Base-by-base conservation (phyloP, 352 stramenopile genomes). In the Blastocystis sp. region DNA sequence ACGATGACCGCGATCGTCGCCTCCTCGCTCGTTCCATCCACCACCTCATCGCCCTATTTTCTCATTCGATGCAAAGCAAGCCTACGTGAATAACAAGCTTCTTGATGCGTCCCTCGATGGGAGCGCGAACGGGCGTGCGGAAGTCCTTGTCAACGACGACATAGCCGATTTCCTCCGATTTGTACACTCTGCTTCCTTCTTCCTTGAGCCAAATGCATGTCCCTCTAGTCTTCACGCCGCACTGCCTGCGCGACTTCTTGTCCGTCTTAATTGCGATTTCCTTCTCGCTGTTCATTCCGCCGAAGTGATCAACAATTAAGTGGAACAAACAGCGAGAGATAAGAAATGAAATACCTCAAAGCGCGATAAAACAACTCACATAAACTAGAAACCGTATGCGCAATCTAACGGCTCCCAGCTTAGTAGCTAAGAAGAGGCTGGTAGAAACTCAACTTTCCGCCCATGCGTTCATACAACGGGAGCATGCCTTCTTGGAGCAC, bases 201-300 rank as follows among this genome's bases (percentile, higher is more conserved):
- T 84, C 53, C 61, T 84, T 84, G 21, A 69, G 23, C 74, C 74
- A 84, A 38, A 84, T 67, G 34, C 74, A 84, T 64, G 19, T 84
- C 66, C 74, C 74, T 84, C 74, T 84, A 69, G 17, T 53, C 21
- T 67, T 38, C 38, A 60, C 34, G 0, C 48, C 1, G 10, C 10
- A 14, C 53, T 0, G 5, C 41, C 23, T 23, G 11, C 21, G 19
- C 10, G 65, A 84, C 74, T 70, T 84, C 28, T 34, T 40, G 23
- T 69, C 60, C 21, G 66, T 59, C 2, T 53, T 28, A 52, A 84
- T 38, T 56, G 43, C 34, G 14, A 45, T 45, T 67, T 84, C 52
- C 66, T 62, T 61, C 40, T 67, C 56, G 40, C 34, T 67, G 17
- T 84, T 45, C 74, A 84, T 84, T 38, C 48, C 5, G 5, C 48